phyloP scores from a whole-genome alignment of 441 rosid species.

The Euphorbia schlechtendalii region DNA sequence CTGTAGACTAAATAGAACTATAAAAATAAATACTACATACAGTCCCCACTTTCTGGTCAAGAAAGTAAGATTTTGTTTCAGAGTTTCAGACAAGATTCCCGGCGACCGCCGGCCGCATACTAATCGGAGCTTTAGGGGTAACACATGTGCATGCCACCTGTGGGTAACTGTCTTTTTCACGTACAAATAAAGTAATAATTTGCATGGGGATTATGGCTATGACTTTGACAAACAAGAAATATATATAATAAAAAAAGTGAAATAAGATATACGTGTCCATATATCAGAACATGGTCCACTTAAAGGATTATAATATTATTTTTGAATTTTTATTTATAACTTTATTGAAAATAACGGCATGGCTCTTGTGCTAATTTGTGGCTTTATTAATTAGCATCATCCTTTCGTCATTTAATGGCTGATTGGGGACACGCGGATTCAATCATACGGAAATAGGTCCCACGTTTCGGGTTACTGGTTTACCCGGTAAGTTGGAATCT shows the following conservation, averaged over 20 bases:
- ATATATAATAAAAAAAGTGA: neutral
- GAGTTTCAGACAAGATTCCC: slow-evolving; percentile 28
- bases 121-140: slow-evolving; percentile 14
- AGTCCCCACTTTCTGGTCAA: neutral
- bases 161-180: slow-evolving; percentile 24
- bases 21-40: too few species aligned
- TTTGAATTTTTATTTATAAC: neutral
- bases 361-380: slow-evolving; percentile 30
- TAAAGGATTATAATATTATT: neutral
- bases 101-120: slow-evolving; percentile 19
- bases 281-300: neutral
- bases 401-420: slow-evolving; percentile 17
- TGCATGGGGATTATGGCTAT: slow-evolving; percentile 32
- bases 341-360: slow-evolving; percentile 34
- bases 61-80: slow-evolving; percentile 15
- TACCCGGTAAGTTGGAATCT: neutral
- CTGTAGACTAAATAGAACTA: too few species aligned
- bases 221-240: slow-evolving; percentile 18
- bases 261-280: slow-evolving; percentile 20
- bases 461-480: slow-evolving; percentile 11
- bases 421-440: slow-evolving; percentile 33
- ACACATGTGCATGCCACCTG: slow-evolving; percentile 39
- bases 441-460: slow-evolving; percentile 24
- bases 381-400: slow-evolving; percentile 8
- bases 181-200: slow-evolving; percentile 23